Evolutionary conservation across 805 yeast genomes (phyloP).

Genomic region (Pichia cabralensis): DNA sequence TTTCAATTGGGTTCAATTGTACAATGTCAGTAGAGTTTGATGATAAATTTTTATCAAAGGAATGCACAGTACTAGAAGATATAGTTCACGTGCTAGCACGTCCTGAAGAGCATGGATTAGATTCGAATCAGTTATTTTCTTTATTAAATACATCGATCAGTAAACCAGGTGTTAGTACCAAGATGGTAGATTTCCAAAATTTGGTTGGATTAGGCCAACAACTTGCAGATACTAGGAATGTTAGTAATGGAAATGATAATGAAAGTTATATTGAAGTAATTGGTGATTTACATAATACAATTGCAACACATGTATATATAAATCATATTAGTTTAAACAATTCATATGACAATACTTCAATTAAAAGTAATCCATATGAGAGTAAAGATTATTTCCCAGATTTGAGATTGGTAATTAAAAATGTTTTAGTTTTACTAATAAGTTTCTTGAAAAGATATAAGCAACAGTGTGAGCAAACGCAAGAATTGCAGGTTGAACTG

Average conservation of each 20-base stretch:
- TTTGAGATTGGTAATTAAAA: slow-evolving; percentile 20
- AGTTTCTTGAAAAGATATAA: slow-evolving; percentile 14
- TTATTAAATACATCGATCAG: no score
- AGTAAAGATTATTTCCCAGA: slow-evolving; percentile 20
- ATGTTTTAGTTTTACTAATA: slow-evolving; percentile 19
- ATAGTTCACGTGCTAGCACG: no score
- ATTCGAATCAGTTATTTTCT: no score
- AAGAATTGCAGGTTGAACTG: no score
- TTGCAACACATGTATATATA: slow-evolving; percentile 22
- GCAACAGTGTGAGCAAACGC: no score
- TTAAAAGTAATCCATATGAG: slow-evolving; percentile 7
- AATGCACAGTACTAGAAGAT: no score
- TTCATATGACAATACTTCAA: slow-evolving; percentile 1
- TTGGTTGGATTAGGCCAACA: slow-evolving; percentile 20
- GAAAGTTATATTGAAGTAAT: neutral
- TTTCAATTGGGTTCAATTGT: no score
- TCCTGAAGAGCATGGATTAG: no score
- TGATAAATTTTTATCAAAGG: no score
- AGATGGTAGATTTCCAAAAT: slow-evolving; percentile 19
- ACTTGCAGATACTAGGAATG: slow-evolving; percentile 10
- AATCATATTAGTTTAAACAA: slow-evolving; percentile 12
- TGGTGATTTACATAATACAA: slow-evolving; percentile 2
- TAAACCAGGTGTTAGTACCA: slow-evolving; percentile 14
- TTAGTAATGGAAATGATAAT: neutral
- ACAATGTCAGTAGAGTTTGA: no score